Percentiles rank a stretch among this genome's conserved stretches.
These are phyloP conservation scores for Colletotrichum coccodes DNA, from an alignment of 2,329 filamentous ascomycete genomes.

Conservation along the genomic window DNA sequence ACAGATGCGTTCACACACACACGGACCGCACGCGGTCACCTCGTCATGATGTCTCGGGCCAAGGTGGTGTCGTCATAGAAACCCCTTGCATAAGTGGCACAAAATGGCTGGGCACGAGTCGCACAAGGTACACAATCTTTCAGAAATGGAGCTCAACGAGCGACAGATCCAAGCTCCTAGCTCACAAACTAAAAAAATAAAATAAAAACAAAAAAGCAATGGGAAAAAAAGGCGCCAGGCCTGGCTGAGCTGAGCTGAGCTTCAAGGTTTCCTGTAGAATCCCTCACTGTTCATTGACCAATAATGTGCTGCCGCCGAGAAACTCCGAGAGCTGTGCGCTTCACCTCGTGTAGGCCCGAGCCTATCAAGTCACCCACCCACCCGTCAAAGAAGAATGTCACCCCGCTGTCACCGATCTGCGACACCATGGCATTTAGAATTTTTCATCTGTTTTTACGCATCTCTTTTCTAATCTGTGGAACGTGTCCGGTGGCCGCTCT, in stretches of 20 bases:
- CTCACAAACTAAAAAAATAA: too few relatives aligned
- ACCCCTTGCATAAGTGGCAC: constrained; percentile 35
- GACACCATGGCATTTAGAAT: neutral
- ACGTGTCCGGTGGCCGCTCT: constrained; percentile 2
- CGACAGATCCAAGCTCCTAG: neutral
- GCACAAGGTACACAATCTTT: neutral
- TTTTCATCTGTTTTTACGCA: neutral
- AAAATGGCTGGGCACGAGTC: neutral
- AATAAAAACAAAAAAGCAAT: neutral
- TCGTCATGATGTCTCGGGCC: constrained; percentile 32
- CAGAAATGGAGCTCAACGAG: neutral
- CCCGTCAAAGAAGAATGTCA: too few relatives aligned
- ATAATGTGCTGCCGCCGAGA: neutral
- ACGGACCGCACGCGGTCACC: constrained; percentile 16
- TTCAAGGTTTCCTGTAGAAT: neutral
- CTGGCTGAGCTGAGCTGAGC: neutral
- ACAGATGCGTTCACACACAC: constrained; percentile 24
- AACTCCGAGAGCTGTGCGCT: neutral
- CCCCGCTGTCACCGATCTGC: neutral
- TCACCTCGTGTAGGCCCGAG: neutral
- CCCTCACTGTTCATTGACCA: constrained; percentile 12
- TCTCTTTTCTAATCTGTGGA: neutral
- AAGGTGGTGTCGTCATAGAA: constrained; percentile 35
- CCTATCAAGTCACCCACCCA: neutral
- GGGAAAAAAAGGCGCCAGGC: neutral